Conservation (phyloP, 148 eudicot genomes). For the Agrostemma githago region DNA sequence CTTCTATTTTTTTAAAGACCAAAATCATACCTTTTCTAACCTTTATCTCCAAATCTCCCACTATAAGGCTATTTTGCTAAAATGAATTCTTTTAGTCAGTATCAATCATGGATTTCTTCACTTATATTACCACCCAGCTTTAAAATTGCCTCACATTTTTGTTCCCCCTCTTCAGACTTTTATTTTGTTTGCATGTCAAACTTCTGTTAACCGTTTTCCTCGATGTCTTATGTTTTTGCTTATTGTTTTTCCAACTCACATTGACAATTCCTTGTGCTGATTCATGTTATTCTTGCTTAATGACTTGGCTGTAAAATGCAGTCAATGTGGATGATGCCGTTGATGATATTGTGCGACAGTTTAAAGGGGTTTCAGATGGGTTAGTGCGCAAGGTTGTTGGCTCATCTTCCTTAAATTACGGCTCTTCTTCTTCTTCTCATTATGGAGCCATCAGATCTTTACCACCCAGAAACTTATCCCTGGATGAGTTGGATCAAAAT, state of each 20-base stretch:
- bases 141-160: background rate
- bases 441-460: constrained; percentile 35
- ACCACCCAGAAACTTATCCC: constrained; percentile 47
- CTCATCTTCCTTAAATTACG: constrained; percentile 31
- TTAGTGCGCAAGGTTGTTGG: constrained; percentile 67
- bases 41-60: no score
- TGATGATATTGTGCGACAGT: constrained; percentile 94
- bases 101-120: background rate
- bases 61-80: no score
- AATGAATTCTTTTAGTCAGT: no score
- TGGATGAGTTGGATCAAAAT: constrained; percentile 46
- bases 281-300: background rate
- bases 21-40: no score
- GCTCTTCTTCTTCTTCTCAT: background rate
- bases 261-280: background rate
- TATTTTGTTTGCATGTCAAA: background rate
- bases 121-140: background rate
- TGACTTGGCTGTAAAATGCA: constrained; percentile 23
- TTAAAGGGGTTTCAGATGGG: constrained; percentile 96
- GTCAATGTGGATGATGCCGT: constrained; percentile 97
- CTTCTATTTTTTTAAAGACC: no score
- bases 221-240: background rate
- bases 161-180: background rate
- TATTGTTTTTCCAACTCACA: background rate
- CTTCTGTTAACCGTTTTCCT: background rate